A percentile compares a stretch with the other conserved stretches of the same genome.
Evolutionary conservation across 176 grass and related monocot species (phyloP).

Genomic region (Poa pratensis): DNA sequence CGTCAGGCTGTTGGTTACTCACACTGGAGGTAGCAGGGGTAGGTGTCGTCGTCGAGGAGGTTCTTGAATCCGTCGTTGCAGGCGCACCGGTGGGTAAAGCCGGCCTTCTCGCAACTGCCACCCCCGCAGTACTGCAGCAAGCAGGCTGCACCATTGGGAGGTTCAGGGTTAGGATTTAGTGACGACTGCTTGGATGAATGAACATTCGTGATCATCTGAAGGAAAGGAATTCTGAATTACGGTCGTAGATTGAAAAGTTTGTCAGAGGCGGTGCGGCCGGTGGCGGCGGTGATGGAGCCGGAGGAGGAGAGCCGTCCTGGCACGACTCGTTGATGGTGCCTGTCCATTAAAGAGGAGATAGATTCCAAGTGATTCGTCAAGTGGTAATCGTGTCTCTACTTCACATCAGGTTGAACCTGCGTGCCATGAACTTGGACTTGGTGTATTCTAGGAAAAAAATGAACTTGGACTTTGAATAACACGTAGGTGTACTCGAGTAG

Average conservation of each 20-base stretch:
- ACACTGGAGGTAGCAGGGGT: slow-evolving; percentile 62
- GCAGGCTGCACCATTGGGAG: slow-evolving; percentile 49
- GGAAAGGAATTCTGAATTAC: neutral
- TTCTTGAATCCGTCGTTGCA: slow-evolving; percentile 59
- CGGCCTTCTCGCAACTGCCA: slow-evolving; percentile 52
- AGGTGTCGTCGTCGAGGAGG: slow-evolving; percentile 48
- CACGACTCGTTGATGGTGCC: slow-evolving; percentile 59
- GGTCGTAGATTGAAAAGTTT: slow-evolving; percentile 28
- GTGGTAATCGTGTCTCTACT: too few relatives aligned
- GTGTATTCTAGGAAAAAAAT: too few relatives aligned
- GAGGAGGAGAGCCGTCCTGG: slow-evolving; percentile 3
- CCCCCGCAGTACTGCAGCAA: slow-evolving; percentile 57
- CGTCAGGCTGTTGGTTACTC: slow-evolving; percentile 5
- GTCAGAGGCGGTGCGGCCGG: neutral
- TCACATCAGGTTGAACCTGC: too few relatives aligned
- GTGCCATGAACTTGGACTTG: neutral
- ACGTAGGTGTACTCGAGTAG: neutral
- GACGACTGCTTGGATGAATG: neutral
- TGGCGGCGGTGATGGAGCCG: neutral
- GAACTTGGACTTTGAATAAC: neutral
- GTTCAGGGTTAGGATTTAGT: neutral
- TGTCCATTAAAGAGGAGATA: slow-evolving; percentile 24
- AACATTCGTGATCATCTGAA: neutral
- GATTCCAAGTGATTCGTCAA: too few relatives aligned
- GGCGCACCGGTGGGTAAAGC: slow-evolving; percentile 41